phyloP scores from a whole-genome alignment of 306 rosid species.

The Acacia confusa region DNA sequence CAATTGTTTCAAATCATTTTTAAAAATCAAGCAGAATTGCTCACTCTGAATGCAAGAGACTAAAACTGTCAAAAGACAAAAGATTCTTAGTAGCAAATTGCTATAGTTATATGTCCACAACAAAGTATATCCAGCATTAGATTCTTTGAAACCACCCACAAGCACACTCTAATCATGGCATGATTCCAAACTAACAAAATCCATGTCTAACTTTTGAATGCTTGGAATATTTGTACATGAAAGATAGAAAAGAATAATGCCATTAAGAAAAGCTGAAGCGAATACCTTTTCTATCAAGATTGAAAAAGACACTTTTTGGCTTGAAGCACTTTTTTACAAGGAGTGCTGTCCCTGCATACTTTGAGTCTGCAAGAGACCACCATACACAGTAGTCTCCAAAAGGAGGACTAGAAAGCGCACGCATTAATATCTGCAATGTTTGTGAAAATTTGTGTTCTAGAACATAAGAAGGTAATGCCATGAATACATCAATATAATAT shows the following conservation, averaged over 20 bases:
- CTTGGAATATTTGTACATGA: conserved; percentile 13
- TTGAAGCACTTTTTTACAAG: conserved; percentile 81
- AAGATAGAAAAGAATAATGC: not conserved
- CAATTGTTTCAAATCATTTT: conserved; percentile 4
- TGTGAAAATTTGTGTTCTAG: conserved; percentile 16
- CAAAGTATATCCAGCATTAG: not conserved
- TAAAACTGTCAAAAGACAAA: not conserved
- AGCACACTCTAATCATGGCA: not conserved
- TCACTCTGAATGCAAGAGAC: conserved; percentile 6
- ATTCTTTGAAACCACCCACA: conserved; percentile 15
- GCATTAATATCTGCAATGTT: conserved; percentile 73
- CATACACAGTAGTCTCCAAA: conserved; percentile 76
- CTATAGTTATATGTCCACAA: not conserved
- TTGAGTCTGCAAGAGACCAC: conserved; percentile 99
- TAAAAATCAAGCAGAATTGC: not conserved
- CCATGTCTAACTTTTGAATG: conserved; percentile 18
- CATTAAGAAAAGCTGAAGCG: conserved; percentile 8
- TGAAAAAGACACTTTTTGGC: conserved; percentile 72
- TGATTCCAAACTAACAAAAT: not conserved
- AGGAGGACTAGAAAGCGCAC: conserved; percentile 82
- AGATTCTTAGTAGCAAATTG: not conserved
- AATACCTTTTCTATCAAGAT: conserved; percentile 86
- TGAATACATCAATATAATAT: not conserved
- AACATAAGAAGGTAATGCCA: conserved; percentile 23
- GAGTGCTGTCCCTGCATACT: conserved; percentile 95